Base-by-base conservation (phyloP, 2,329 filamentous ascomycete species). In the Lecanoromycetidae sp. region DNA sequence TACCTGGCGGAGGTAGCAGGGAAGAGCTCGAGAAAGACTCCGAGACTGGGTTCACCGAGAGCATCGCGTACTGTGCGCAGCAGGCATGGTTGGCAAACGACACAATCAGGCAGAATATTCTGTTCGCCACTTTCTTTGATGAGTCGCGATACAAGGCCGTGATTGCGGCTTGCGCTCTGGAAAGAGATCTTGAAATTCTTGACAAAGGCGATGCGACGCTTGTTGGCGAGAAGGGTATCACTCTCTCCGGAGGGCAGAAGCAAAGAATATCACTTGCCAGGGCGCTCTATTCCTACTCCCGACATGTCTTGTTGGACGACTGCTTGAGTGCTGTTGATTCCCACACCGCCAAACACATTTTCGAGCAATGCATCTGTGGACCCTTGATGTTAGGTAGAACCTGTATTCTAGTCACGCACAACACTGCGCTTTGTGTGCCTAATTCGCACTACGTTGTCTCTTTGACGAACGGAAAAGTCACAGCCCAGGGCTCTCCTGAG, bases 271-370 rank as follows among this genome's bases (percentile, higher is more conserved):
- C 90, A 12, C 75, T 98, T 36, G 91, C 91, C n/a, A 81, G 91
- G 55, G 91, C 91, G 1, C 74, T 98, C n/a, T 98, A 98, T 66
- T 94, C 87, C 55, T 90, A 87, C 64, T 93, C 88, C 5, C 82
- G 82, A 44, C 90, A 96, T 63, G 68, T 98, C 13, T 75, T 98
- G 9, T 74, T 98, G 41, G 91, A 98, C 59, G 91, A 98, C 63
- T 94, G 93, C 54, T 74, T 98, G 35, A 95, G 88, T 60, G 91
- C 91, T 23, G 91, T 98, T 27, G 91, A 98, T 63, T 93, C 91
- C 3, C 91, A 98, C 58, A 96, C 91, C 0, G 88, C 88, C 2
- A 93, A 95, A 63, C 95, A 93, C 82, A 96, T 98, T 55, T 96
- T 96, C 66, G 84, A 83, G 61, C 84, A 94, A 64, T 94, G 88